Conservation (phyloP, 345 rosid species). For the Gynandropsis gynandra region DNA sequence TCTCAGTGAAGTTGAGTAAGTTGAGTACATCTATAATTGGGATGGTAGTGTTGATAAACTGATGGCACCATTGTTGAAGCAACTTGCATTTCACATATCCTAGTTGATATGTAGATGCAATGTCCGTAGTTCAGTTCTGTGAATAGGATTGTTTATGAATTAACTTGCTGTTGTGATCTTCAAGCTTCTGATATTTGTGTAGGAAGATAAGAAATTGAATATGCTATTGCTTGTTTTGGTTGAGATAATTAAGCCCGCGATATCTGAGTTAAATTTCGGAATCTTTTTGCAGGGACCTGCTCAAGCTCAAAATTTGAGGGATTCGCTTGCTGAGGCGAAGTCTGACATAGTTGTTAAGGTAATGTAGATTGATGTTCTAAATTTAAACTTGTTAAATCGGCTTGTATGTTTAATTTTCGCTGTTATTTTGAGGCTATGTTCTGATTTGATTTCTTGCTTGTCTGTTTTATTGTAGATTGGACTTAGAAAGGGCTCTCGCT, state of each 20-base stretch:
- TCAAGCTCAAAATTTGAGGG: slow-evolving; percentile 90
- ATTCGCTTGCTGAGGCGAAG: slow-evolving; percentile 77
- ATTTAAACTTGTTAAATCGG: not conserved
- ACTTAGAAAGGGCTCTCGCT: slow-evolving; percentile 76
- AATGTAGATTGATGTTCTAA: slow-evolving; percentile 5
- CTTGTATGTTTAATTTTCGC: not conserved
- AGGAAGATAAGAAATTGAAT: not conserved
- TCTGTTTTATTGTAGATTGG: slow-evolving; percentile 47
- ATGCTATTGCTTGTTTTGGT: too few species aligned
- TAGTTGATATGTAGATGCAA: not conserved
- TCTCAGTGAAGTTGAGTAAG: not conserved
- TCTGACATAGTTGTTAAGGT: slow-evolving; percentile 84
- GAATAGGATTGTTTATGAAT: not conserved
- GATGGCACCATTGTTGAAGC: too few species aligned
- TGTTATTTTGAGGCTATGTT: not conserved
- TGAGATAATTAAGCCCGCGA: too few species aligned
- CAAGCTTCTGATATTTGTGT: slow-evolving; percentile 1
- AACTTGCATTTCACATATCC: too few species aligned
- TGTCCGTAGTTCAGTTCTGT: slow-evolving; percentile 5
- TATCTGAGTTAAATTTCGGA: too few species aligned
- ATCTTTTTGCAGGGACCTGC: slow-evolving; percentile 62
- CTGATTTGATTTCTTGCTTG: slow-evolving; percentile 11
- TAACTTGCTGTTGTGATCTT: not conserved
- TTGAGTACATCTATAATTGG: too few species aligned
- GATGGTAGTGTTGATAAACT: too few species aligned